A percentile compares a stretch with the other conserved stretches of the same genome.
Evolutionary conservation across 139 green algal genomes (phyloP).

Genomic region (Zygnema circumcarinatum): DNA sequence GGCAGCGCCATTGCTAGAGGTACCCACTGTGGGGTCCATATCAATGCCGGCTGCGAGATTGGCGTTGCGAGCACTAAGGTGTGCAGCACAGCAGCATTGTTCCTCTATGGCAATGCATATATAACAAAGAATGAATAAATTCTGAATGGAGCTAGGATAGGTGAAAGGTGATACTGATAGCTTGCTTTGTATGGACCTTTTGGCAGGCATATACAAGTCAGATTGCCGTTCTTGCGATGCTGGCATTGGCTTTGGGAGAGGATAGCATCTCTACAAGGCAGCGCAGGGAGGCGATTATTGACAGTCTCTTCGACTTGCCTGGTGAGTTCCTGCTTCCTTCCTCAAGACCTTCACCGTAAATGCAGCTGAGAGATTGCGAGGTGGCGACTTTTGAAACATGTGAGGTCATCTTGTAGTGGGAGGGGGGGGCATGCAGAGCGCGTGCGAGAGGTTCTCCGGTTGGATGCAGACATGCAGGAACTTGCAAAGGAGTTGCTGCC

Average conservation of each 20-base stretch:
- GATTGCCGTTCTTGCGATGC: conserved; percentile 91
- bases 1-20: conserved; percentile 84
- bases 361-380: too few relatives aligned
- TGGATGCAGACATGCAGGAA: conserved; percentile 78
- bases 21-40: conserved; percentile 93
- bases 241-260: conserved; percentile 88
- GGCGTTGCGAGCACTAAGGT: conserved; percentile 95
- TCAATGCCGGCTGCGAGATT: conserved; percentile 97
- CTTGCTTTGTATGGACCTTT: too few relatives aligned
- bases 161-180: too few relatives aligned
- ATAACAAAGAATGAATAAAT: too few relatives aligned
- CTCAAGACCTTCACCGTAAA: too few relatives aligned
- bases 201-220: conserved; percentile 80
- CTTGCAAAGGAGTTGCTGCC: conserved; percentile 82
- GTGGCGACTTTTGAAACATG: too few relatives aligned
- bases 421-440: conserved; percentile 43
- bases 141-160: too few relatives aligned
- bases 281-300: conserved; percentile 82
- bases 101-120: conserved; percentile 5
- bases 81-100: too few relatives aligned
- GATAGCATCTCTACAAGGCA: conserved; percentile 83
- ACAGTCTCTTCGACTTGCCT: conserved; percentile 77
- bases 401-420: too few relatives aligned
- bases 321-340: conserved; percentile 22
- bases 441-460: conserved; percentile 70